Percentiles rank a stretch among this genome's conserved stretches.
phyloP scores from a whole-genome alignment of 2,329 filamentous ascomycete species.

The Botryosphaeria agaves region DNA sequence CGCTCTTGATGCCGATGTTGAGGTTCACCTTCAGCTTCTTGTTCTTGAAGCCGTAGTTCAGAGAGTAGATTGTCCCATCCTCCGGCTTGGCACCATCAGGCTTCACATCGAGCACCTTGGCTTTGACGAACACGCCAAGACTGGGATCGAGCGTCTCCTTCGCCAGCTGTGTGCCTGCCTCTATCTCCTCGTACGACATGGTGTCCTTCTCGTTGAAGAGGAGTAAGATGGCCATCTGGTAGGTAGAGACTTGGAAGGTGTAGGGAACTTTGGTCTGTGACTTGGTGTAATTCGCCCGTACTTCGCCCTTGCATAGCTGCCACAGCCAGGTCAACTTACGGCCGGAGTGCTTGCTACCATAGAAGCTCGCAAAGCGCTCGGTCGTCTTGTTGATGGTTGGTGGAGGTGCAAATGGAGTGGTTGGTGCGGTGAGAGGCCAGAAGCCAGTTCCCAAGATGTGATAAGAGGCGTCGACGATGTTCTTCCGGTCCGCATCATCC shows the following conservation, averaged over 20 bases:
- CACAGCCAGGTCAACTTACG: conserved; percentile 96
- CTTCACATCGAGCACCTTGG: conserved; percentile 64
- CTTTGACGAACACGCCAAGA: conserved; percentile 74
- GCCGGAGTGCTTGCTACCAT: conserved; percentile 91
- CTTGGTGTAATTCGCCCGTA: conserved; percentile 87
- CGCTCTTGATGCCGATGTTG: conserved; percentile 85
- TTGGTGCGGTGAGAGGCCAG: conserved; percentile 82
- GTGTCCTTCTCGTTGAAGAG: conserved; percentile 86
- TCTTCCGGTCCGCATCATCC: conserved; percentile 46
- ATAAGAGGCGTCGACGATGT: conserved; percentile 68
- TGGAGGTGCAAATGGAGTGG: conserved; percentile 76
- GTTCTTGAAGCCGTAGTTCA: conserved; percentile 94
- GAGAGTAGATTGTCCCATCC: conserved; percentile 58
- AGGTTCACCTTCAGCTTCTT: conserved; percentile 97
- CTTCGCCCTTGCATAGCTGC: conserved; percentile 95
- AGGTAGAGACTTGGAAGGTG: conserved; percentile 93
- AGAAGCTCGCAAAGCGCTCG: conserved; percentile 79
- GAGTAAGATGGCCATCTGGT: conserved; percentile 91
- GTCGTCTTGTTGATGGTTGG: conserved; percentile 71
- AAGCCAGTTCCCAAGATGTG: conserved; percentile 91
- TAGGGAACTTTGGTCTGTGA: conserved; percentile 67
- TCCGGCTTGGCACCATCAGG: conserved; percentile 60
- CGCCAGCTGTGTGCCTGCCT: conserved; percentile 60
- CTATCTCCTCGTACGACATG: conserved; percentile 76
- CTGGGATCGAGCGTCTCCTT: conserved; percentile 76